Base-by-base conservation (phyloP, 305 asterid genomes). In the Fraxinus paxiana region DNA sequence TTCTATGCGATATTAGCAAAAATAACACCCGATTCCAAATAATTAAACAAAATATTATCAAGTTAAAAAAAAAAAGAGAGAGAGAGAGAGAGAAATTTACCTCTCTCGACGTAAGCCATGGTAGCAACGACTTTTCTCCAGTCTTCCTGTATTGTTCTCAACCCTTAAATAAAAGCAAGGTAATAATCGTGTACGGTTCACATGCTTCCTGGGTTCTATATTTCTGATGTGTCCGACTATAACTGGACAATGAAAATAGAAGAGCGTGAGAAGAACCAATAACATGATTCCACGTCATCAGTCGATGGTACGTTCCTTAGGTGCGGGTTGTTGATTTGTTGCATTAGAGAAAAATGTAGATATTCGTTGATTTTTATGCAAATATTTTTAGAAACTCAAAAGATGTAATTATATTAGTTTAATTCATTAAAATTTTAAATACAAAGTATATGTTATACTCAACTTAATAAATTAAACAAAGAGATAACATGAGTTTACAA, bases 51-150 rank as follows among this genome's bases (percentile, higher is more conserved):
- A 24, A 10, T 7, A 81, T 80, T 77, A n/a, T 51, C 54, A 63
- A 73, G 82, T 72, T 10, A 48, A 26, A 26, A 26, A 26, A 30
- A 28, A 31, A 31, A 3, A 31, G 4, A 2, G 12, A 15, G 12
- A 1, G 24, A 30, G 0, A 18, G 3, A 10, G 17, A 17, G 7
- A 3, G 22, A 5, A 24, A 38, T 2, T 35, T 81, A 91, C 95
- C 97, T 89, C 97, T 85, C 84, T 92, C 97, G 22, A 92, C 97
- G 90, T 91, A 92, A 33, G 97, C 97, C 97, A 92, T 92, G 81
- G 87, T 75, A 77, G 77, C 83, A 71, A 63, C 77, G 80, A 84
- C 80, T 34, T 67, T 18, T 83, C 31, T 83, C 85, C 82, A 51
- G 63, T 73, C 35, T 63, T 41, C 59, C 83, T 81, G 77, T 77